phyloP scores from a whole-genome alignment of 441 rosid genomes.

The Codiaeum variegatum region DNA sequence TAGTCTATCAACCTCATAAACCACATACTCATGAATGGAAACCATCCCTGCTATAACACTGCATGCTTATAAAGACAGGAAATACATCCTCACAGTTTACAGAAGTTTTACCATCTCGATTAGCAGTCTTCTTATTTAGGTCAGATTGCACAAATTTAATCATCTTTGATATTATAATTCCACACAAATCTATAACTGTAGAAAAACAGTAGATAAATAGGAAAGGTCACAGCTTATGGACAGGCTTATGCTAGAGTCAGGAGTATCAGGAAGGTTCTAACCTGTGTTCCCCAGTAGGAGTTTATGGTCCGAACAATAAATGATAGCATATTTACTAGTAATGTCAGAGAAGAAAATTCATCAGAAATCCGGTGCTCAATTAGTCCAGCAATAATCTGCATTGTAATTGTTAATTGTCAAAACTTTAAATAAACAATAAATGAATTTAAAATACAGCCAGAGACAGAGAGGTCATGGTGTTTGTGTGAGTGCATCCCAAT shows the following conservation, averaged over 20 bases:
- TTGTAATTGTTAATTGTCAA: constrained; percentile 1
- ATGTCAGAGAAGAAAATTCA: constrained; percentile 63
- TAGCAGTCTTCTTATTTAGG: constrained; percentile 1
- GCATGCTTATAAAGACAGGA: background rate
- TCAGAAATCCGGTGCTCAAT: constrained; percentile 89
- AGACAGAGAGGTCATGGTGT: background rate
- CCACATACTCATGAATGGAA: background rate
- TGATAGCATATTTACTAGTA: constrained; percentile 72
- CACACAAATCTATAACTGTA: background rate
- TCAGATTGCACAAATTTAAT: background rate
- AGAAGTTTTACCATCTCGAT: constrained; percentile 2
- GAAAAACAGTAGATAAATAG: constrained; percentile 1
- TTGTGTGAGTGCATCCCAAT: background rate
- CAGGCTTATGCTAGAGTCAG: constrained; percentile 1
- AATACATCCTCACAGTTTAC: background rate
- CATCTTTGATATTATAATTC: background rate
- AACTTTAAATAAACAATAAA: background rate
- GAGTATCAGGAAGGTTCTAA: constrained; percentile 30
- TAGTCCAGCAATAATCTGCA: constrained; percentile 90
- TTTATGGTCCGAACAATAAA: constrained; percentile 70
- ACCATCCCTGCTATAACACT: background rate
- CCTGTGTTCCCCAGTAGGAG: constrained; percentile 97
- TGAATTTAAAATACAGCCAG: background rate
- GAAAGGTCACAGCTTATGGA: background rate
- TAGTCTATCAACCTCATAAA: background rate